A percentile compares a stretch with the other conserved stretches of the same genome.
Conservation (phyloP, 306 rosid genomes). For the Alnus rubra region DNA sequence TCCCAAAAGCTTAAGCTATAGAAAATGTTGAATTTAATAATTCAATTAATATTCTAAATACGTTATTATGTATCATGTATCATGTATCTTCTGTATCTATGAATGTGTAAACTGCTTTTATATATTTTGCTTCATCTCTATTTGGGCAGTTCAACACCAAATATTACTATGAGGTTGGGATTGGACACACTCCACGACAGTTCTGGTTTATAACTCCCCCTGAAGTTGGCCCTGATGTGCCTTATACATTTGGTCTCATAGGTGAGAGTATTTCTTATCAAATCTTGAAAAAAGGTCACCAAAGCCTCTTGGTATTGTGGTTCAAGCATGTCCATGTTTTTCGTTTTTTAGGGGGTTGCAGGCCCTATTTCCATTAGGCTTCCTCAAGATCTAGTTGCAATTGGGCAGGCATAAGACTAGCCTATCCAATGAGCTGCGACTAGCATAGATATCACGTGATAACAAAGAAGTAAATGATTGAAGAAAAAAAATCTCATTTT, state of each 20-base stretch:
- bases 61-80: neutral
- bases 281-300: neutral
- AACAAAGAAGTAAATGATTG: neutral
- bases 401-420: neutral
- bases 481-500: neutral
- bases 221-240: slow-evolving; percentile 79
- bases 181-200: slow-evolving; percentile 52
- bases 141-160: slow-evolving; percentile 62
- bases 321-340: slow-evolving; percentile 10
- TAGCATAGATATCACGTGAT: neutral
- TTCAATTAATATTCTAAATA: too few species aligned
- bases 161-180: slow-evolving; percentile 75
- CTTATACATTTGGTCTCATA: slow-evolving; percentile 91
- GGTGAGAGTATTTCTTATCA: slow-evolving; percentile 42
- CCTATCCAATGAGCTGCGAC: neutral
- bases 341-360: neutral
- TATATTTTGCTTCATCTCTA: neutral
- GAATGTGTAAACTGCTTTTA: neutral
- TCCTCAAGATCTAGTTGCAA: neutral
- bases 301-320: neutral
- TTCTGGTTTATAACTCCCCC: slow-evolving; percentile 92
- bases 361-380: neutral
- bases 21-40: too few species aligned
- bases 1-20: too few species aligned
- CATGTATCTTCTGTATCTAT: neutral